A percentile compares a stretch with the other conserved stretches of the same genome.
Conservation (phyloP, 306 rosid species). For the Sicyos edulis region DNA sequence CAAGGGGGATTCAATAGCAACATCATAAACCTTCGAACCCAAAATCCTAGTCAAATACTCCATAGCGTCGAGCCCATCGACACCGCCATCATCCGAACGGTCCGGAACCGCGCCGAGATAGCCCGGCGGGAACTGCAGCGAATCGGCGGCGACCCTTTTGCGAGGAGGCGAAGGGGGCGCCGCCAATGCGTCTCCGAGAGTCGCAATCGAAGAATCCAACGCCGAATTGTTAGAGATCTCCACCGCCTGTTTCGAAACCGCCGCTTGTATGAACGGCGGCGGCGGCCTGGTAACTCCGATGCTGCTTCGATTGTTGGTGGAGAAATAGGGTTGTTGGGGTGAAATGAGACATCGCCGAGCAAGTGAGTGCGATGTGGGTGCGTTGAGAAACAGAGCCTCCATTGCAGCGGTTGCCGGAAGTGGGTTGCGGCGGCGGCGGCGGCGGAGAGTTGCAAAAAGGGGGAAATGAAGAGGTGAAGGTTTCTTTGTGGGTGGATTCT, state of each 20-base stretch:
- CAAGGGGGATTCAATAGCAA: conserved; percentile 73
- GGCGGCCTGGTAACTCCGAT: conserved; percentile 12
- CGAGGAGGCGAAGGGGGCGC: conserved; percentile 24
- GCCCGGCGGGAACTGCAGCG: conserved; percentile 65
- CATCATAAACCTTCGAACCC: conserved; percentile 79
- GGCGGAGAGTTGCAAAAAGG: not conserved
- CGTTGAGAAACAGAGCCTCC: conserved; percentile 46
- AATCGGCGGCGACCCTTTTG: conserved; percentile 34
- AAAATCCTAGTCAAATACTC: conserved; percentile 63
- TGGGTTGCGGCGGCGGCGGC: not conserved
- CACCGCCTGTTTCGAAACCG: conserved; percentile 33
- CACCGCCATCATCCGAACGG: conserved; percentile 29
- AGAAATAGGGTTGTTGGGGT: not conserved
- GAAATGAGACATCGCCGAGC: conserved; percentile 15
- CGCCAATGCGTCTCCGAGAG: conserved; percentile 19
- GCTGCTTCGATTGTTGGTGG: not conserved
- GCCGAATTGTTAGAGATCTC: conserved; percentile 26
- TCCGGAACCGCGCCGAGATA: conserved; percentile 69
- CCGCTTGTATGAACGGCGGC: conserved; percentile 30
- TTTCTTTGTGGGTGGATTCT: no score
- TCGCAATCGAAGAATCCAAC: conserved; percentile 14
- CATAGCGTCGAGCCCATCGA: conserved; percentile 38
- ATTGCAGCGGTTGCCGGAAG: conserved; percentile 24
- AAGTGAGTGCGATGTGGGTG: conserved; percentile 25
- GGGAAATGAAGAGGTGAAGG: not conserved